A percentile compares a stretch with the other conserved stretches of the same genome.
Evolutionary conservation across 805 yeast genomes (phyloP).

Genomic region (Yamadazyma tumulicola): DNA sequence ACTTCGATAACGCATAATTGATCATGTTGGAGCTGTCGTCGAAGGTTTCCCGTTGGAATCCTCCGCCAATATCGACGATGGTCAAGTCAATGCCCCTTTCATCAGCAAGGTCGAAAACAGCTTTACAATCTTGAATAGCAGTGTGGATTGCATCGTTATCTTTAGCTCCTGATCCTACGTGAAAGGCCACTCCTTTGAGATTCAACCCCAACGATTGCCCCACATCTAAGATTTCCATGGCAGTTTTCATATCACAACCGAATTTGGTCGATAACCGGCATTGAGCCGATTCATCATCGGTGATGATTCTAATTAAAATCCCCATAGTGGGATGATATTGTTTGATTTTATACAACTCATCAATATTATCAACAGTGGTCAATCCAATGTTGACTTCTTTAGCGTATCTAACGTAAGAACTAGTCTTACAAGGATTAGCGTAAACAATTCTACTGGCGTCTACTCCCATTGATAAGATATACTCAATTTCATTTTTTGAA

Average conservation of each 20-base stretch:
- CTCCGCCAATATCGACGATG: conserved; percentile 89
- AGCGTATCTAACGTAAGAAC: conserved; percentile 75
- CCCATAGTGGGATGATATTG: conserved; percentile 65
- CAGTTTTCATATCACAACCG: conserved; percentile 67
- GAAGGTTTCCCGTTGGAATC: conserved; percentile 69
- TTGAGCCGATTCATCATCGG: conserved; percentile 85
- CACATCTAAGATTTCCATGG: conserved; percentile 52
- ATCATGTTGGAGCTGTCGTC: conserved; percentile 56
- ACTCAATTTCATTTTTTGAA: conserved; percentile 76
- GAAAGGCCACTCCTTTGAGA: conserved; percentile 88
- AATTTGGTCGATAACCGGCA: conserved; percentile 86
- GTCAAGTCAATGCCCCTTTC: conserved; percentile 37
- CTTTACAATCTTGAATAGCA: conserved; percentile 70
- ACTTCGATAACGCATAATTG: conserved; percentile 48
- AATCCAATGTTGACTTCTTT: conserved; percentile 50
- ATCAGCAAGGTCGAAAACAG: conserved; percentile 60
- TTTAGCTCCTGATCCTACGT: conserved; percentile 90
- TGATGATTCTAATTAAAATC: conserved; percentile 74
- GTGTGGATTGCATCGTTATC: conserved; percentile 62
- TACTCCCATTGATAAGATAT: conserved; percentile 59
- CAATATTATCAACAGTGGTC: conserved; percentile 87
- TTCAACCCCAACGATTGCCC: conserved; percentile 62
- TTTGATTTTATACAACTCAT: conserved; percentile 74
- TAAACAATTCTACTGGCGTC: conserved; percentile 68
- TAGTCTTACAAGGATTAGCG: conserved; percentile 94